Evolutionary conservation across 148 eudicot species (phyloP), one percentile per base, ranked within the genome.

Genomic region (Chenopodium quinoa): DNA sequence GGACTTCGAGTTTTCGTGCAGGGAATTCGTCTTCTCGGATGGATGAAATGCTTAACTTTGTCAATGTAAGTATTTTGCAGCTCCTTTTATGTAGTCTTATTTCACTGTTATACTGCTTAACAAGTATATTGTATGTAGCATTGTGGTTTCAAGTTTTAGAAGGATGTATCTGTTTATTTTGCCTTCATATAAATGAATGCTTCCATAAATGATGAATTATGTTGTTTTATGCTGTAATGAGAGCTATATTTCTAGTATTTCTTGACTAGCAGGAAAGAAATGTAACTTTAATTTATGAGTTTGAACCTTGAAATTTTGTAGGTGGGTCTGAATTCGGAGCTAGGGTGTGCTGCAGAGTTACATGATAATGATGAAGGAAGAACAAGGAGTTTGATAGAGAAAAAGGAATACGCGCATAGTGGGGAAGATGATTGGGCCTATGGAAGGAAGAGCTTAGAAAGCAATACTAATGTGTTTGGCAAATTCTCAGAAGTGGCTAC

Each of bases 21-120:
- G 82, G 84, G 70, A 83, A 34, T 81, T 78, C 91, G 1, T 76
- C 81, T 3, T 82, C 85, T 73, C 84, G 83, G 79, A 86, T 76
- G 52, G 90, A 87, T 68, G 91, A 89, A 88, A 87, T 92, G 85
- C 44, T 78, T 78, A 71, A 78, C 73, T 75, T 78, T 78, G 84
- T 81, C 54, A 56, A 77, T 58, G 87, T 89, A 80, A n/a, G 85
- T 81, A 12, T 62, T 62, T 62, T 54, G 17, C 60, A 54, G 60
- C 60, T 54, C 5, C 17, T 54, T 54, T 12, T 11, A 1, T 56
- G 62, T 56, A 56, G 19, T 4, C 16, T 56, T 56, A 56, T 56
- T 56, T 62, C 25, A 62, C 27, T 62, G 23, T 20, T 20, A 62
- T 22, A 2, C 27, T 20, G 44, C 1, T 40, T 6, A 40, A 40